Evolutionary conservation across 1,284 basidiomycete genomes (phyloP).

Genomic region (Ceraceosorus bombacis): DNA sequence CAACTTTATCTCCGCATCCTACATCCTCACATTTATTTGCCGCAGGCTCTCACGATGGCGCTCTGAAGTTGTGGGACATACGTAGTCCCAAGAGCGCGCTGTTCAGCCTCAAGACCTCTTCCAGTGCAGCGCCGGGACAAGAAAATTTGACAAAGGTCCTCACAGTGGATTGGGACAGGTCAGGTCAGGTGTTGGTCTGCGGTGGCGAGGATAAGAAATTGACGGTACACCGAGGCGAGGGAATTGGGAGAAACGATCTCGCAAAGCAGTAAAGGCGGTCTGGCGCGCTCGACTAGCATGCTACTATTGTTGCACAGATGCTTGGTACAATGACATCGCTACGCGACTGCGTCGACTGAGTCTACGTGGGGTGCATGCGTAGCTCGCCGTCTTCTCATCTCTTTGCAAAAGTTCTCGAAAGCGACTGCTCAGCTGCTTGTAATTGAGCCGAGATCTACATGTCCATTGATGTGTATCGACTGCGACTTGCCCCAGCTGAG

Average conservation of each 20-base stretch:
- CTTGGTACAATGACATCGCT: too few species aligned
- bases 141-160: slow-evolving; percentile 24
- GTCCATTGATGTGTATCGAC: too few species aligned
- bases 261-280: neutral
- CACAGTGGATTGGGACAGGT: slow-evolving; percentile 33
- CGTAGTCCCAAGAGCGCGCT: slow-evolving; percentile 36
- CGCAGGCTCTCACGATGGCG: slow-evolving; percentile 25
- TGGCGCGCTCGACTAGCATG: too few species aligned
- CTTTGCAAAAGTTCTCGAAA: too few species aligned
- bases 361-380: too few species aligned
- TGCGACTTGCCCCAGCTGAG: too few species aligned
- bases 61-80: slow-evolving; percentile 40
- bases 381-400: too few species aligned
- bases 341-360: too few species aligned
- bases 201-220: slow-evolving; percentile 41
- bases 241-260: slow-evolving; percentile 18
- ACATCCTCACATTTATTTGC: slow-evolving; percentile 27
- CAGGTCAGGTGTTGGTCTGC: slow-evolving; percentile 36
- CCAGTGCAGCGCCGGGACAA: neutral
- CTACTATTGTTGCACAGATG: too few species aligned
- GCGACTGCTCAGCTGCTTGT: too few species aligned
- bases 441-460: too few species aligned
- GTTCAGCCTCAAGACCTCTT: slow-evolving; percentile 24
- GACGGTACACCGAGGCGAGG: slow-evolving; percentile 24
- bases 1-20: slow-evolving; percentile 25